A percentile compares a stretch with the other conserved stretches of the same genome.
Evolutionary conservation across 1,284 basidiomycete species (phyloP).

Genomic region (Mycena citricolor): DNA sequence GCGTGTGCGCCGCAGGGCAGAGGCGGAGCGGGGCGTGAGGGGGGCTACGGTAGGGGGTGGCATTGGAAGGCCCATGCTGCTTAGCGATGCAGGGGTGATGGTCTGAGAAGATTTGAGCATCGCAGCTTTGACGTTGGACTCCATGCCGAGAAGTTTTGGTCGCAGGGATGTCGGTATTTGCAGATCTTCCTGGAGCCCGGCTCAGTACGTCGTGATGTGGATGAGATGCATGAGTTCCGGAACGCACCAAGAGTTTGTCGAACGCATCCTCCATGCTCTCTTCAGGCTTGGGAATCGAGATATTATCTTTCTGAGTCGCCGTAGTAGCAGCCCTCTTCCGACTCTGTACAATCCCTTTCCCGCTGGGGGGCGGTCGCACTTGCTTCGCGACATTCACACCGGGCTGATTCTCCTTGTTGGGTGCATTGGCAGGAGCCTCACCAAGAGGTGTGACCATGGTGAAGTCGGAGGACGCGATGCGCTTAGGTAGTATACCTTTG

Average conservation of each 20-base stretch:
- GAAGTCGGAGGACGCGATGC: constrained; percentile 64
- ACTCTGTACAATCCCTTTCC: constrained; percentile 29
- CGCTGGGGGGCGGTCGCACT: constrained; percentile 32
- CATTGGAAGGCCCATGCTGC: constrained; percentile 25
- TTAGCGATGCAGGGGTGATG: constrained; percentile 48
- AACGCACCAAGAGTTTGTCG: constrained; percentile 68
- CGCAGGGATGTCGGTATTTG: constrained; percentile 79
- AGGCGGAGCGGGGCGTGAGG: constrained; percentile 34
- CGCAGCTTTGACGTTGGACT: constrained; percentile 81
- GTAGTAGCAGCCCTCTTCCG: constrained; percentile 39
- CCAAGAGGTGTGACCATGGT: constrained; percentile 62
- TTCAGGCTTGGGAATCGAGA: too few relatives aligned
- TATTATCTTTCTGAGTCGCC: too few relatives aligned
- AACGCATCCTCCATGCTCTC: constrained; percentile 58
- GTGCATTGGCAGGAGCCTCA: constrained; percentile 41
- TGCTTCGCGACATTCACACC: constrained; percentile 28
- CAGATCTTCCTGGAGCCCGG: constrained; percentile 65
- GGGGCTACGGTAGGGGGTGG: constrained; percentile 35
- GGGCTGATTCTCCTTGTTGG: constrained; percentile 64
- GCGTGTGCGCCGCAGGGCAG: constrained; percentile 58
- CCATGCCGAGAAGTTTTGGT: constrained; percentile 76
- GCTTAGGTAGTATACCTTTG: constrained; percentile 70
- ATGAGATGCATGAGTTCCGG: too few relatives aligned
- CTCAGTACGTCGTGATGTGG: neutral
- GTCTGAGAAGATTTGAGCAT: constrained; percentile 84